Evolutionary conservation across 352 stramenopile species (phyloP).

Genomic region (Globisporangium ultimum): DNA sequence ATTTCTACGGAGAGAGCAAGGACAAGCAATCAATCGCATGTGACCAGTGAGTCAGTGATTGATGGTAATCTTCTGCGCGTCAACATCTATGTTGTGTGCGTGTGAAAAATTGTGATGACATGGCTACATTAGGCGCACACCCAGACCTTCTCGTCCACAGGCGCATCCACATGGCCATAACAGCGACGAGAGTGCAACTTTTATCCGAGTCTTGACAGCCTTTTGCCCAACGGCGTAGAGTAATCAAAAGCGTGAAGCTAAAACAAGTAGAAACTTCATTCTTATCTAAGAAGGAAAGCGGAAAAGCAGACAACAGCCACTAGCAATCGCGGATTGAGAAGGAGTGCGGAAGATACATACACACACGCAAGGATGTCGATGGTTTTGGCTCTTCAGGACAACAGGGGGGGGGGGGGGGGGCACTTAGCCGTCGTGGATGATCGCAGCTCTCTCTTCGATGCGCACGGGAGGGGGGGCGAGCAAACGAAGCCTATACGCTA

Average conservation of each 20-base stretch:
- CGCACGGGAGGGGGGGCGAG: too few species aligned
- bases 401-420: neutral
- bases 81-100: neutral
- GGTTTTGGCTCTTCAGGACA: conserved; percentile 1
- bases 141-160: neutral
- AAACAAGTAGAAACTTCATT: conserved; percentile 1
- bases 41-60: neutral
- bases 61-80: neutral
- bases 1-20: too few species aligned
- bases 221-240: neutral
- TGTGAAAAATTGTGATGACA: neutral
- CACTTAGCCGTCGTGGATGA: too few species aligned
- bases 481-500: conserved; percentile 39
- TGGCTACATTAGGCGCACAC: neutral
- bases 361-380: conserved; percentile 4
- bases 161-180: neutral
- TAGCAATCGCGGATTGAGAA: neutral
- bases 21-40: neutral
- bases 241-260: neutral
- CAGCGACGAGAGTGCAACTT: neutral
- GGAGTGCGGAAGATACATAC: conserved; percentile 2
- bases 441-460: too few species aligned
- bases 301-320: neutral
- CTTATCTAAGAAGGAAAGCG: neutral
- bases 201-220: too few species aligned